Evolutionary conservation across 345 rosid genomes (phyloP).

Genomic region (Rubroshorea leprosula): DNA sequence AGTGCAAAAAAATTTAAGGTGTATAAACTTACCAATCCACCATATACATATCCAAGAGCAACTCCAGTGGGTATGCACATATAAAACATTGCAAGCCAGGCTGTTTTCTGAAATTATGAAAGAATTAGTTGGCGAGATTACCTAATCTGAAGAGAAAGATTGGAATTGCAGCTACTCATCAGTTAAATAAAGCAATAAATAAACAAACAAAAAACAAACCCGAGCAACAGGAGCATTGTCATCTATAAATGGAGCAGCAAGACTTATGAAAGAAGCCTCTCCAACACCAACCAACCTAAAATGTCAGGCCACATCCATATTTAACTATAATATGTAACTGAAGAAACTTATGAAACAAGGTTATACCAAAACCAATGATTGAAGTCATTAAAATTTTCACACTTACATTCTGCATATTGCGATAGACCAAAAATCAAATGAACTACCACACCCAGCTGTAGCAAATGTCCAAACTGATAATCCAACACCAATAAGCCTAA

Average conservation of each 20-base stretch:
- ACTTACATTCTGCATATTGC: constrained; percentile 78
- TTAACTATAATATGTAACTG: background rate
- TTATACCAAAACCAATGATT: background rate
- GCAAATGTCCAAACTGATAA: constrained; percentile 90
- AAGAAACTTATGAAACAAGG: constrained; percentile 4
- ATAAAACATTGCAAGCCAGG: constrained; percentile 90
- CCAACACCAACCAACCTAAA: constrained; percentile 96
- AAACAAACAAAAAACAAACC: constrained; percentile 31
- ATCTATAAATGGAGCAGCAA: constrained; percentile 97
- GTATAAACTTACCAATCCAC: constrained; percentile 68
- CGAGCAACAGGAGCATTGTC: constrained; percentile 79
- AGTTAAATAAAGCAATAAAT: background rate
- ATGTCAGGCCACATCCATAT: constrained; percentile 2
- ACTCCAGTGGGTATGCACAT: constrained; percentile 95
- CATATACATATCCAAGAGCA: constrained; percentile 89
- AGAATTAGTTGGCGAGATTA: background rate
- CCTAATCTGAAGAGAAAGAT: background rate
- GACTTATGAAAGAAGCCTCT: constrained; percentile 97
- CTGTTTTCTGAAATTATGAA: constrained; percentile 59
- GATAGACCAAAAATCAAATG: constrained; percentile 83
- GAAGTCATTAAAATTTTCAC: constrained; percentile 1
- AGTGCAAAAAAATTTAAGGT: background rate
- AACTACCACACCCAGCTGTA: constrained; percentile 65
- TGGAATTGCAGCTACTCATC: background rate
- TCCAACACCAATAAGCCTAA: constrained; percentile 85